phyloP scores from a whole-genome alignment of 495 filamentous ascomycete genomes.

The Poronia punctata region DNA sequence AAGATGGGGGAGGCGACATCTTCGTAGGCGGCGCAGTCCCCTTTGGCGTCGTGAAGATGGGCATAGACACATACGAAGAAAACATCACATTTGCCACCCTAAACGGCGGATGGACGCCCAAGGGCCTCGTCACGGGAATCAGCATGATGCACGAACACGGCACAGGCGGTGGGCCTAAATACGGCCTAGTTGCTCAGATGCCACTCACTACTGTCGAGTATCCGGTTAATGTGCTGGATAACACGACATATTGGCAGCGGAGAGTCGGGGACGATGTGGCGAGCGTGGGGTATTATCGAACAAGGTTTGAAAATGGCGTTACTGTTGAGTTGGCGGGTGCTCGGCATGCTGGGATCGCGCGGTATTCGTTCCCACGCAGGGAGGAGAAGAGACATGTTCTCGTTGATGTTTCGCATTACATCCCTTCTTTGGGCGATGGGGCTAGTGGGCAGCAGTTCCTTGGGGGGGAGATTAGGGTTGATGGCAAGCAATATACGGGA shows the following conservation, averaged over 20 bases:
- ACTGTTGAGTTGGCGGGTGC: constrained; percentile 51
- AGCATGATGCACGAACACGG: constrained; percentile 68
- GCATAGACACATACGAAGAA: constrained; percentile 45
- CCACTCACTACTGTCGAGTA: constrained; percentile 38
- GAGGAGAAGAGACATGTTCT: constrained; percentile 43
- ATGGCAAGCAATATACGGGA: constrained; percentile 26
- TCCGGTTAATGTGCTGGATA: constrained; percentile 47
- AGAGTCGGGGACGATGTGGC: constrained; percentile 44
- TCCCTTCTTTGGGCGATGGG: constrained; percentile 44
- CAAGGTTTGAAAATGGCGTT: constrained; percentile 44
- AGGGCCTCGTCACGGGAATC: constrained; percentile 56
- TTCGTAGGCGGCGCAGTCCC: constrained; percentile 58
- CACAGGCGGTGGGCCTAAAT: constrained; percentile 65
- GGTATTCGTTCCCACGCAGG: constrained; percentile 48
- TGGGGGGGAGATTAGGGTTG: constrained; percentile 45
- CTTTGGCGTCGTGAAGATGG: constrained; percentile 63
- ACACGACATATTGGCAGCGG: constrained; percentile 38
- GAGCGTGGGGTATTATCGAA: constrained; percentile 54
- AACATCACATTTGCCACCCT: constrained; percentile 39
- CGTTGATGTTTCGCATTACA: constrained; percentile 60
- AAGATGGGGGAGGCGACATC: constrained; percentile 49
- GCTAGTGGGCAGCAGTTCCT: constrained; percentile 49
- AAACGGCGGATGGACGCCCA: constrained; percentile 43
- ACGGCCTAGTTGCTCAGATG: constrained; percentile 60
- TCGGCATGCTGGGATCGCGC: constrained; percentile 54